These are phyloP conservation scores for apple (Malus domestica) DNA, from an alignment of 306 rosid species.

Conservation along the genomic window DNA sequence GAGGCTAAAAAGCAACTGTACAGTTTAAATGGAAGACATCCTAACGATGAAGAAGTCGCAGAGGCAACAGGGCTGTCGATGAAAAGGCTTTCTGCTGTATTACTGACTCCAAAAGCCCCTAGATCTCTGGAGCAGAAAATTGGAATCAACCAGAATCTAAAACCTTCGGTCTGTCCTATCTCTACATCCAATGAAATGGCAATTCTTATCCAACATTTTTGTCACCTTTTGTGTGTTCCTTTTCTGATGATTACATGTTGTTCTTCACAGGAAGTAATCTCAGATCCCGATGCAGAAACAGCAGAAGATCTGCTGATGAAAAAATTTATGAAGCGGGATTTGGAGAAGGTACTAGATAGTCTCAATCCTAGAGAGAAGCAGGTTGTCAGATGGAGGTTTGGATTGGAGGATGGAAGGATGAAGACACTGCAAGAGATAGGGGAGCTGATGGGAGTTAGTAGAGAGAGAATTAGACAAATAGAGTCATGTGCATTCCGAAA, in stretches of 20 bases:
- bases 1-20: conserved; percentile 77
- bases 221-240: neutral
- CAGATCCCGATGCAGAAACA: conserved; percentile 71
- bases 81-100: conserved; percentile 81
- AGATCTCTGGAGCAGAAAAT: conserved; percentile 83
- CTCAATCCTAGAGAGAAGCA: conserved; percentile 77
- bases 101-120: conserved; percentile 89
- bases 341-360: conserved; percentile 65
- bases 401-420: conserved; percentile 95
- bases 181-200: conserved; percentile 8
- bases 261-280: conserved; percentile 56
- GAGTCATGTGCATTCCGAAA: conserved; percentile 82
- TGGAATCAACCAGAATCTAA: conserved; percentile 79
- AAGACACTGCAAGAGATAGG: conserved; percentile 95
- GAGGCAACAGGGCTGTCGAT: conserved; percentile 82
- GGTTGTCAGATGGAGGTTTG: conserved; percentile 87
- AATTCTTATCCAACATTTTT: neutral
- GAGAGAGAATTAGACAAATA: conserved; percentile 92
- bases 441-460: conserved; percentile 84
- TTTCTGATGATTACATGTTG: conserved; percentile 16
- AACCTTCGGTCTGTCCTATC: conserved; percentile 67
- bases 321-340: conserved; percentile 79
- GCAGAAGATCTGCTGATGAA: conserved; percentile 60
- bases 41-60: conserved; percentile 73
- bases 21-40: conserved; percentile 73